Conservation (phyloP, 805 yeast genomes). For the Spathaspora passalidarum region DNA sequence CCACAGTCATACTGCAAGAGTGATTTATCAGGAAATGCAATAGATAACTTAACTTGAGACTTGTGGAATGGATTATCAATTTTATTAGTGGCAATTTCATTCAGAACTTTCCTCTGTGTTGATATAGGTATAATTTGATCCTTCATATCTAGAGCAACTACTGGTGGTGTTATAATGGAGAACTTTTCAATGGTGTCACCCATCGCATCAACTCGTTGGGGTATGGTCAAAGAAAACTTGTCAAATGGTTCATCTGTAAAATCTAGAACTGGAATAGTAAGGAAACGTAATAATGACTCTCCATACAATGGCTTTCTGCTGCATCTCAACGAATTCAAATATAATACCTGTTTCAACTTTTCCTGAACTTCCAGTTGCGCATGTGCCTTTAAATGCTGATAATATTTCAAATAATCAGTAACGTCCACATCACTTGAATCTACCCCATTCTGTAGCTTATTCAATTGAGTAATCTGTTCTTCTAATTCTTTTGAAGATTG, state of each 20-base stretch:
- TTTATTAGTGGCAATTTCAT: conserved; percentile 31
- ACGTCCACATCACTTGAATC: conserved; percentile 13
- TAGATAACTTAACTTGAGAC: conserved; percentile 79
- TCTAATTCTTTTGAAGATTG: conserved; percentile 48
- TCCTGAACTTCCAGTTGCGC: conserved; percentile 53
- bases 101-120: conserved; percentile 29
- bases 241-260: not conserved
- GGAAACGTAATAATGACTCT: conserved; percentile 44
- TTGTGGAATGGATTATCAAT: conserved; percentile 66
- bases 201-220: conserved; percentile 31
- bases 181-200: conserved; percentile 61
- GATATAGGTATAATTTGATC: conserved; percentile 45
- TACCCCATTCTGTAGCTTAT: conserved; percentile 18
- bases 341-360: conserved; percentile 52
- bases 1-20: conserved; percentile 95
- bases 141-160: conserved; percentile 70
- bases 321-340: conserved; percentile 66
- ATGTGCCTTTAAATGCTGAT: conserved; percentile 50
- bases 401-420: conserved; percentile 52
- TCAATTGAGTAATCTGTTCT: conserved; percentile 41
- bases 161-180: conserved; percentile 86
- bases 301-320: conserved; percentile 68
- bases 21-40: conserved; percentile 95
- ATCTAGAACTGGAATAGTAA: conserved; percentile 18
- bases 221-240: conserved; percentile 3